Percentiles rank a stretch among this genome's conserved stretches.
phyloP scores from a whole-genome alignment of 176 grass and related monocot species.

The Poa pratensis region DNA sequence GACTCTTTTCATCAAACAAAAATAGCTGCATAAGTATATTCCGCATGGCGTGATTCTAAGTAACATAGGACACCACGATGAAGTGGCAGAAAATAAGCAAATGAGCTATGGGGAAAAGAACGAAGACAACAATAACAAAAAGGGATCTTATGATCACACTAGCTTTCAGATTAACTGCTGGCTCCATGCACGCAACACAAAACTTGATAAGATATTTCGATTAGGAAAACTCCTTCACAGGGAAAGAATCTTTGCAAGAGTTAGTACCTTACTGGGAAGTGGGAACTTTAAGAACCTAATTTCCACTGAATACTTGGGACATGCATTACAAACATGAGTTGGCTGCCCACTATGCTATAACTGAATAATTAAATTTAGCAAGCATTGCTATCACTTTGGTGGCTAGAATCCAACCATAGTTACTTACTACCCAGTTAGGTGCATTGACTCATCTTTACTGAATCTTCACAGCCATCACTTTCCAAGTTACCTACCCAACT shows the following conservation, averaged over 20 bases:
- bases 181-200: not conserved
- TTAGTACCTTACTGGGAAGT: not conserved
- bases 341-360: not conserved
- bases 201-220: not conserved
- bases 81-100: not conserved
- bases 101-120: not conserved
- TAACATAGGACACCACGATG: not conserved
- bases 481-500: slow-evolving; percentile 2
- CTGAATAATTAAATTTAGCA: slow-evolving; percentile 11
- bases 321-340: slow-evolving; percentile 10
- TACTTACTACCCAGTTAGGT: not conserved
- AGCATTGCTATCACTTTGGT: slow-evolving; percentile 5
- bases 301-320: slow-evolving; percentile 16
- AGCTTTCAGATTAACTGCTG: slow-evolving; percentile 8
- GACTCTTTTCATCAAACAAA: not conserved
- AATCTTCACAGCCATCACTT: slow-evolving; percentile 11
- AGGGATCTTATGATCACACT: not conserved
- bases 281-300: not conserved
- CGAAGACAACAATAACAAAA: not conserved
- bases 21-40: not conserved
- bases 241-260: not conserved
- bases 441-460: not conserved
- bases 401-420: slow-evolving; percentile 5
- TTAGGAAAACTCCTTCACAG: slow-evolving; percentile 7
- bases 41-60: not conserved